Evolutionary conservation across 2,329 filamentous ascomycete genomes (phyloP).

Genomic region (Alternaria sp.): DNA sequence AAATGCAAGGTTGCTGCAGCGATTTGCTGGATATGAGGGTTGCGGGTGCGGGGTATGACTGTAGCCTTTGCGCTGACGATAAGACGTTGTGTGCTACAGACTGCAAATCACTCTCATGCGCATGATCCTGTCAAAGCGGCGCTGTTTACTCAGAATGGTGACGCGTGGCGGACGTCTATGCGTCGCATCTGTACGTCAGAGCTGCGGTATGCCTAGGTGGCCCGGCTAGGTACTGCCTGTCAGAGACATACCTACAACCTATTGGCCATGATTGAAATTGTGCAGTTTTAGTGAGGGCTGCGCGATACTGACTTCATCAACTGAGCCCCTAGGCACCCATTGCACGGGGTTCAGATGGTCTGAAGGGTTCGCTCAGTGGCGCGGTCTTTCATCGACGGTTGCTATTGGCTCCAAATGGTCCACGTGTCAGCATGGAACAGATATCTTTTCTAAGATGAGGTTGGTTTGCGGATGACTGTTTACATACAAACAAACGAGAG

Average conservation of each 20-base stretch:
- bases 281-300: neutral
- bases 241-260: neutral
- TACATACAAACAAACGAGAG: too few relatives aligned
- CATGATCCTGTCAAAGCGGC: neutral
- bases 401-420: too few relatives aligned
- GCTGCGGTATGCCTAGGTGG: neutral
- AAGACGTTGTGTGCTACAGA: neutral
- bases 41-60: neutral
- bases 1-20: neutral
- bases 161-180: neutral
- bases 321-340: too few relatives aligned
- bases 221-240: neutral
- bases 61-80: neutral
- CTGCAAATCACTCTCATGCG: neutral
- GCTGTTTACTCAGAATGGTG: neutral
- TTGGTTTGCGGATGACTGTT: too few relatives aligned
- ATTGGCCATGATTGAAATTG: neutral
- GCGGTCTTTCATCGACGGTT: too few relatives aligned
- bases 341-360: too few relatives aligned
- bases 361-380: too few relatives aligned
- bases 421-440: too few relatives aligned
- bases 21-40: neutral
- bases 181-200: neutral
- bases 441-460: too few relatives aligned
- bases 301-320: too few relatives aligned